Evolutionary conservation across 2,329 filamentous ascomycete genomes (phyloP), one percentile per base, ranked within the genome.

Genomic region (Lizonia empirigonia): DNA sequence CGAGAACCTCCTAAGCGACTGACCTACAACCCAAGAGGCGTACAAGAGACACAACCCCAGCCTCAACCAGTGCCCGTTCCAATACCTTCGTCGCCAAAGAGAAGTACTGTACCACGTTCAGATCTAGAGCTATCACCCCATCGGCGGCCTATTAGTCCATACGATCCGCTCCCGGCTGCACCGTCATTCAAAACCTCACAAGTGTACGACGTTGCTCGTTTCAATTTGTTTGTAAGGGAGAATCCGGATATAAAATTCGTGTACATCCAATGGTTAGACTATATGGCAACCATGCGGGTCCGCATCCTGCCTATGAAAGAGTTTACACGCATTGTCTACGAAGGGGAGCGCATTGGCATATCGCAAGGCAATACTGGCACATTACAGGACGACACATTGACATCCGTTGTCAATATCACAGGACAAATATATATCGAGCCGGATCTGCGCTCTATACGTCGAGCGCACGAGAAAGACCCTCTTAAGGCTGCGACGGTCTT

Each of bases 191-290:
- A 59, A 35, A 56, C 51, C 4, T 59, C 68, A 8, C 58, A 64
- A 37, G 57, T 70, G 13, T 76, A 73, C 39, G 68, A 77, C 47
- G 58, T 69, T 16, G 67, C 76, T 19, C 45, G 74, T 1, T 74
- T 77, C 44, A 74, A 79, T 12, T 62, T 65, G 0, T 85, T 87
- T 62, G 68, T 85, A 8, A 68, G 73, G 15, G 68, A 74, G 15
- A 78, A 85, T 46, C 72, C 79, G 0, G 69, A 75, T 0, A 75
- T 85, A 4, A 84, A 86, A 53, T 92, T 86, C 63, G 72, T 95
- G 15, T 85, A 89, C 55, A 76, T 93, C 10, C 87, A 88, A 70
- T 95, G 88, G 85, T 77, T 88, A 19, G 90, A 95, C 71, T 87
- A 89, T 70, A 90, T 89, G n/a, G 84, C 84, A 2, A 87, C 82